A percentile compares a stretch with the other conserved stretches of the same genome.
Conservation (phyloP, 306 rosid genomes). For the Quercus ilex region DNA sequence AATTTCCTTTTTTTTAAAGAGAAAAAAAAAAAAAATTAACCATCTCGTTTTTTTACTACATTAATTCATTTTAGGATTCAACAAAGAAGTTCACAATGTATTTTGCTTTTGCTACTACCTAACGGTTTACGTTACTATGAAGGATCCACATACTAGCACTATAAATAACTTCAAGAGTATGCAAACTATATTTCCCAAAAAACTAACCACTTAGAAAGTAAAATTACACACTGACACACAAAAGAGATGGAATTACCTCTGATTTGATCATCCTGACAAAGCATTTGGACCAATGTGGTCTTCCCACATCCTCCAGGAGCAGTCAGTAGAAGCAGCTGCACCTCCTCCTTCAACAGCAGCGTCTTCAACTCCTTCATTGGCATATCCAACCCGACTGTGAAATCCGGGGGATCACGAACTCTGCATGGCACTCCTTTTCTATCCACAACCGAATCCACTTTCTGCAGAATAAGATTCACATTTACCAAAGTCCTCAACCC, state of each 20-base stretch:
- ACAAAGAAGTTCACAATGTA: too few species aligned
- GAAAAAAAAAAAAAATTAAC: too few species aligned
- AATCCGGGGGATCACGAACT: slow-evolving; percentile 23
- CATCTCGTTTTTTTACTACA: too few species aligned
- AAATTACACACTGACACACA: too few species aligned
- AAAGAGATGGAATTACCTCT: slow-evolving; percentile 21
- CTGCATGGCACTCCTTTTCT: background rate
- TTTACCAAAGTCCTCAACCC: background rate
- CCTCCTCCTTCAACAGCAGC: slow-evolving; percentile 25
- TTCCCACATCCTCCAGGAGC: slow-evolving; percentile 56
- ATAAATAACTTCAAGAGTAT: too few species aligned
- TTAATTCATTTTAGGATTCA: too few species aligned
- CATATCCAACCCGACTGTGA: slow-evolving; percentile 36
- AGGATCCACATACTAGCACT: too few species aligned
- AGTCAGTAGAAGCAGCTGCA: slow-evolving; percentile 26
- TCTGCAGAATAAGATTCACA: slow-evolving; percentile 1
- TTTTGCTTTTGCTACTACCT: too few species aligned
- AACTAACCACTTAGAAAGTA: too few species aligned
- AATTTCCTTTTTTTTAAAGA: too few species aligned
- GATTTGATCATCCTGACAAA: slow-evolving; percentile 39
- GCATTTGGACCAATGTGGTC: slow-evolving; percentile 42
- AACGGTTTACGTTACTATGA: too few species aligned
- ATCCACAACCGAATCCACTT: background rate
- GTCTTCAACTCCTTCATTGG: slow-evolving; percentile 30
- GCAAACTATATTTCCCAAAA: too few species aligned